These are phyloP conservation scores for Chaetomium tenue DNA, from an alignment of 495 filamentous ascomycete species.

Conservation along the genomic window DNA sequence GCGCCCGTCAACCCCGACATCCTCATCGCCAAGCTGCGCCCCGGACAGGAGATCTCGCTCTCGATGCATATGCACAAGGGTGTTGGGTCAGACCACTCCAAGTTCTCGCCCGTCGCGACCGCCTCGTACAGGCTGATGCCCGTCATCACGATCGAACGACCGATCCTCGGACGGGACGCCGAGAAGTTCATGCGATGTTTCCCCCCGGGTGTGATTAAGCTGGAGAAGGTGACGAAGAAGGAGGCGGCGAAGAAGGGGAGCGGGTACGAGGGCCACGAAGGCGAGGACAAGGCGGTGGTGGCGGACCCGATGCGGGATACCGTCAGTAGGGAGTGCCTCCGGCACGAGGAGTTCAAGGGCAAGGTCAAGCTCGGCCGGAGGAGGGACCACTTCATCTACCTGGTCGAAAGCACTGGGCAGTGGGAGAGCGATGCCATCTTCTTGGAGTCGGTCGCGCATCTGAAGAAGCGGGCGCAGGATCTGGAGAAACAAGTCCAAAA, in stretches of 20 bases:
- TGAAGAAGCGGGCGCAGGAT: conserved; percentile 68
- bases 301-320: conserved; percentile 82
- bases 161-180: conserved; percentile 82
- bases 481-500: conserved; percentile 48
- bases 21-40: conserved; percentile 88
- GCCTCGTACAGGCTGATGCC: conserved; percentile 89
- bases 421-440: conserved; percentile 88
- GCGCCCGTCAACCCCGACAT: conserved; percentile 85
- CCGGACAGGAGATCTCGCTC: conserved; percentile 79
- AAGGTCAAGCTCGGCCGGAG: conserved; percentile 91
- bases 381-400: conserved; percentile 96
- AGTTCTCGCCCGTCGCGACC: conserved; percentile 95
- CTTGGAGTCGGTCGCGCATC: conserved; percentile 76
- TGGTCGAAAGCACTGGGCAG: conserved; percentile 90
- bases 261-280: conserved; percentile 68
- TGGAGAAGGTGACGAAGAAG: conserved; percentile 66
- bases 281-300: conserved; percentile 84
- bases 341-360: conserved; percentile 88
- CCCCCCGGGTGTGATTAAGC: conserved; percentile 78
- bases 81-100: conserved; percentile 91
- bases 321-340: conserved; percentile 85
- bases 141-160: conserved; percentile 72
- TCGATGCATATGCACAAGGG: conserved; percentile 90
- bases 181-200: conserved; percentile 90
- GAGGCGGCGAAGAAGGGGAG: conserved; percentile 61